These are phyloP conservation scores for Cercospora sp. DNA, from an alignment of 2,329 filamentous ascomycete species.

Conservation along the genomic window DNA sequence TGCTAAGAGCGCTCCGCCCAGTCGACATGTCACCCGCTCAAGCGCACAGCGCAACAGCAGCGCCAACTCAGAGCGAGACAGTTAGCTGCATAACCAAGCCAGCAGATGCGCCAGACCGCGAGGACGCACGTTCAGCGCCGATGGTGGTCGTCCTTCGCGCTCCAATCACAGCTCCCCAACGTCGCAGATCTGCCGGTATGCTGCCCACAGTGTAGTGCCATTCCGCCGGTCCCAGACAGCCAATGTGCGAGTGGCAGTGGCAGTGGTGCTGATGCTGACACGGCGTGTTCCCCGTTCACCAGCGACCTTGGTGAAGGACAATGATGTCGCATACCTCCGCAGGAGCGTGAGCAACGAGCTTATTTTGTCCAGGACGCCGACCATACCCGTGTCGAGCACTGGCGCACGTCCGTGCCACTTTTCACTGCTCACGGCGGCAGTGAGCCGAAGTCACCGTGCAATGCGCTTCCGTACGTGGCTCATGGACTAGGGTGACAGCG, in stretches of 20 bases:
- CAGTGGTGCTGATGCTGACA: constrained; percentile 6
- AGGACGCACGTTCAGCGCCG: constrained; percentile 19
- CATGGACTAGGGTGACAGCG: not conserved
- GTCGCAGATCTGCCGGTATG: constrained; percentile 19
- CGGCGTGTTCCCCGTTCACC: not conserved
- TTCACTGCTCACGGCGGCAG: not conserved
- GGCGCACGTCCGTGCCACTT: constrained; percentile 1
- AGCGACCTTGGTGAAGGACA: constrained; percentile 20
- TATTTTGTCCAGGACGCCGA: constrained; percentile 4
- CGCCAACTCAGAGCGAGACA: constrained; percentile 20
- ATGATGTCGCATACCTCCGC: constrained; percentile 6
- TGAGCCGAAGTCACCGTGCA: not conserved
- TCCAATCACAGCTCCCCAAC: constrained; percentile 18
- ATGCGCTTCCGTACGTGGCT: not conserved
- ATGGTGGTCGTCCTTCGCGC: constrained; percentile 14
- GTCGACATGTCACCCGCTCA: constrained; percentile 17
- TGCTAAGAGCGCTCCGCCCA: not conserved
- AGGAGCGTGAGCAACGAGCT: not conserved
- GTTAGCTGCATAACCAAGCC: constrained; percentile 25
- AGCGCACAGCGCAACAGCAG: constrained; percentile 24
- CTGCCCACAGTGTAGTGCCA: constrained; percentile 16
- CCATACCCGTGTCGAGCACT: constrained; percentile 11
- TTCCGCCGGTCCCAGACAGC: constrained; percentile 1
- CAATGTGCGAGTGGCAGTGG: constrained; percentile 13
- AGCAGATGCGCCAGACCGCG: constrained; percentile 19